These are phyloP conservation scores for Ormosia semicastrata DNA, from an alignment of 306 rosid species.

Conservation along the genomic window DNA sequence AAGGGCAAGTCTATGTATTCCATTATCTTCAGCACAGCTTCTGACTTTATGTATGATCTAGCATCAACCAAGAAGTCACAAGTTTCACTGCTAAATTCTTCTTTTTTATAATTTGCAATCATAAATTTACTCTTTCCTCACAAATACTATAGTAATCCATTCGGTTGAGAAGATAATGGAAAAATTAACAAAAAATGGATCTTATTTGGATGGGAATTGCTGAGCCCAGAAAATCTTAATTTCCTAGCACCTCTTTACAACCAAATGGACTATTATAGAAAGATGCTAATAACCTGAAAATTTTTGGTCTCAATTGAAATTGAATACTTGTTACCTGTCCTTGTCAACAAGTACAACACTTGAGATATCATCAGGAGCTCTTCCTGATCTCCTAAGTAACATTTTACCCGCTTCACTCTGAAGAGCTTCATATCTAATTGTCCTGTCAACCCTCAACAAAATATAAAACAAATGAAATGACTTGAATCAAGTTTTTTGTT, in stretches of 20 bases:
- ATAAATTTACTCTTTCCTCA: background rate
- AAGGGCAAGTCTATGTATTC: slow-evolving; percentile 80
- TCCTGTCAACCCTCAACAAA: slow-evolving; percentile 45
- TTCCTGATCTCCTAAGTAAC: slow-evolving; percentile 83
- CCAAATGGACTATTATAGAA: background rate
- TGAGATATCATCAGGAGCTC: slow-evolving; percentile 94
- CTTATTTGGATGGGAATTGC: background rate
- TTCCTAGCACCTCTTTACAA: background rate
- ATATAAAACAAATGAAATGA: slow-evolving; percentile 1
- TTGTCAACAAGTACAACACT: slow-evolving; percentile 91
- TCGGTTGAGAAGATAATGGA: background rate
- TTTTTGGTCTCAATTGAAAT: background rate
- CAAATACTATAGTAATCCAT: slow-evolving; percentile 6
- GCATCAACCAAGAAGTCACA: slow-evolving; percentile 35
- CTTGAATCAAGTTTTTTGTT: background rate
- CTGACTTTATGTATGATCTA: slow-evolving; percentile 84
- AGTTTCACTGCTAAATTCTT: slow-evolving; percentile 13
- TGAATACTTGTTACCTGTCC: slow-evolving; percentile 46
- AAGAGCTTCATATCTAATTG: slow-evolving; percentile 80
- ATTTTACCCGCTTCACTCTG: slow-evolving; percentile 91
- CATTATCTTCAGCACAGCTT: slow-evolving; percentile 94
- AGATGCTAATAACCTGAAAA: background rate
- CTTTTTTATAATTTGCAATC: slow-evolving; percentile 5
- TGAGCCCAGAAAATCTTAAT: background rate
- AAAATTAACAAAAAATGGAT: background rate